phyloP scores from a whole-genome alignment of 1,284 basidiomycete genomes.

The Trichosporon coremiiforme region DNA sequence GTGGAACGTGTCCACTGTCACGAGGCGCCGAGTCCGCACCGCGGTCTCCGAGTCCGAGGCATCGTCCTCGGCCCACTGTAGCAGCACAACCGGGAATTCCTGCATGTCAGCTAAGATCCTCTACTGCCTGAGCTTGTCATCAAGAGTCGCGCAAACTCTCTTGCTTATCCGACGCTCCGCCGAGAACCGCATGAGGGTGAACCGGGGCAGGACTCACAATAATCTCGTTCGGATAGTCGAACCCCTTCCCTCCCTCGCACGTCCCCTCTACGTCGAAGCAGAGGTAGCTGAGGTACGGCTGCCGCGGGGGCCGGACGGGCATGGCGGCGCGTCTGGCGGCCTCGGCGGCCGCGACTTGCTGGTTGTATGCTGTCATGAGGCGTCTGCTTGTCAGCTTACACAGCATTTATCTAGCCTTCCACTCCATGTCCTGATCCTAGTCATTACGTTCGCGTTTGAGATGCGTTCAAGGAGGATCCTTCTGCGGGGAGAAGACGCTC shows the following conservation, averaged over 20 bases:
- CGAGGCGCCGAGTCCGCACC: conserved; percentile 17
- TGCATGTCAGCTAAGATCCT: conserved; percentile 32
- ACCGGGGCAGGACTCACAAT: conserved; percentile 64
- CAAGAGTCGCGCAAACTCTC: too few relatives aligned
- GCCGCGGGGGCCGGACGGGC: conserved; percentile 23
- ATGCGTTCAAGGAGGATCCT: too few relatives aligned
- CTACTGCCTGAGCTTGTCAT: too few relatives aligned
- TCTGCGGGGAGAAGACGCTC: too few relatives aligned
- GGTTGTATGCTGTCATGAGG: conserved; percentile 27
- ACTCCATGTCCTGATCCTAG: too few relatives aligned
- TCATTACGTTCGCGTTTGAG: too few relatives aligned
- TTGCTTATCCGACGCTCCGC: too few relatives aligned
- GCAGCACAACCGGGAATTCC: conserved; percentile 66
- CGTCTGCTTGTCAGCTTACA: conserved; percentile 28
- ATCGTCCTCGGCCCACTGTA: conserved; percentile 71
- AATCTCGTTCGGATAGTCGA: conserved; percentile 87
- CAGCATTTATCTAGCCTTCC: too few relatives aligned
- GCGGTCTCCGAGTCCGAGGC: conserved; percentile 37
- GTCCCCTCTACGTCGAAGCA: conserved; percentile 78
- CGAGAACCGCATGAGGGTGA: too few relatives aligned
- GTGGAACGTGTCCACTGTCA: conserved; percentile 68
- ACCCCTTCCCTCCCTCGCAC: conserved; percentile 65
- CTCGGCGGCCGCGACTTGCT: conserved; percentile 22
- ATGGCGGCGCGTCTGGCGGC: background rate
- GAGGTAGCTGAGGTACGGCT: conserved; percentile 56